Percentiles rank a stretch among this genome's conserved stretches.
Evolutionary conservation across 345 rosid genomes (phyloP).

Genomic region (Bretschneidera sinensis): DNA sequence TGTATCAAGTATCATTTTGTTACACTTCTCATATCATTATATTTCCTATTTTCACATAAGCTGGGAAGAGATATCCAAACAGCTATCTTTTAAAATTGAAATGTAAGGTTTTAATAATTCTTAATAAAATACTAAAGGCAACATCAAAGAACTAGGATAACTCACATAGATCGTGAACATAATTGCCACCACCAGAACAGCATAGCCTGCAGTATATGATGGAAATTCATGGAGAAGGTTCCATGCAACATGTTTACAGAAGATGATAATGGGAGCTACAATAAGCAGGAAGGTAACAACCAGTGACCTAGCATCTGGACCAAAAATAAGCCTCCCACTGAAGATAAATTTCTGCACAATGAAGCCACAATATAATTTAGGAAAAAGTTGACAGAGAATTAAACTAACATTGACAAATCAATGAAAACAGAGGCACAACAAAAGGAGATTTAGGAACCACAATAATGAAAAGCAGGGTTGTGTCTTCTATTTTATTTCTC

Average conservation of each 20-base stretch:
- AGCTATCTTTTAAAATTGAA: background rate
- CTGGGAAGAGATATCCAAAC: slow-evolving; percentile 4
- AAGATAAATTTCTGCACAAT: slow-evolving; percentile 39
- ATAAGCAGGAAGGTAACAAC: slow-evolving; percentile 39
- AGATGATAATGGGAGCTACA: slow-evolving; percentile 39
- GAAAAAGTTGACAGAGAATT: background rate
- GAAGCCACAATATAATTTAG: slow-evolving; percentile 9
- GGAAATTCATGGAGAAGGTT: slow-evolving; percentile 32
- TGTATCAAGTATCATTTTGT: background rate
- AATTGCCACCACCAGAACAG: slow-evolving; percentile 34
- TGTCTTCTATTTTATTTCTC: background rate
- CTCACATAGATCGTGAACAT: slow-evolving; percentile 45
- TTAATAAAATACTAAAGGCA: slow-evolving; percentile 3
- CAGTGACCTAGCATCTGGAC: slow-evolving; percentile 49
- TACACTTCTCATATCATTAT: background rate
- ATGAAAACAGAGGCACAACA: background rate
- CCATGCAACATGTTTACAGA: slow-evolving; percentile 40
- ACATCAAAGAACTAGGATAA: slow-evolving; percentile 13
- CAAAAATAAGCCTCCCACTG: slow-evolving; percentile 44
- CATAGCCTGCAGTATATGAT: slow-evolving; percentile 28
- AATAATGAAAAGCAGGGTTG: background rate
- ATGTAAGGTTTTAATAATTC: background rate
- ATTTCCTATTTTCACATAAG: background rate
- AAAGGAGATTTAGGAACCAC: background rate
- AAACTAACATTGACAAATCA: slow-evolving; percentile 5